Conservation (phyloP, 106 monocot genomes). For the Allium cepa region DNA sequence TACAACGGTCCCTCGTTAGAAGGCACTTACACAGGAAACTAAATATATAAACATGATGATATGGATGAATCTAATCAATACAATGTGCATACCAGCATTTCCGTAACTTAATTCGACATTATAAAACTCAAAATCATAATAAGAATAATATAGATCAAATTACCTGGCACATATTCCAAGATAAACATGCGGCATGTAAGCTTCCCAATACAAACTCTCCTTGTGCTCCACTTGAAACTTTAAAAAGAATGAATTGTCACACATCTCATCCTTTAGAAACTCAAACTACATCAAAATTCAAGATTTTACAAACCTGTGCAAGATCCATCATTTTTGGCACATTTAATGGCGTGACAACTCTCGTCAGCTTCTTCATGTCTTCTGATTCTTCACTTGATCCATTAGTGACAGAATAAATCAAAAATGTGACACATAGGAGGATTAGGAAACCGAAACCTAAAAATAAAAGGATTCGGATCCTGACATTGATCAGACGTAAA, state of each 20-base stretch:
- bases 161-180: slow-evolving; percentile 93
- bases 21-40: too few relatives aligned
- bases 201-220: slow-evolving; percentile 96
- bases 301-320: slow-evolving; percentile 43
- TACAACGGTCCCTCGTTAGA: too few relatives aligned
- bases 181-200: slow-evolving; percentile 84
- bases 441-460: slow-evolving; percentile 21
- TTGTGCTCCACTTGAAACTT: slow-evolving; percentile 93
- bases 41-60: too few relatives aligned
- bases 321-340: slow-evolving; percentile 93
- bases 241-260: too few relatives aligned
- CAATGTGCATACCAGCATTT: too few relatives aligned
- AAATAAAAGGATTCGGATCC: slow-evolving; percentile 19
- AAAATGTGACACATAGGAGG: slow-evolving; percentile 10
- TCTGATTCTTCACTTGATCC: slow-evolving; percentile 10
- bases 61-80: too few relatives aligned
- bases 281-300: background rate
- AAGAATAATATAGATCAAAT: too few relatives aligned
- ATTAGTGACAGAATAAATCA: slow-evolving; percentile 11
- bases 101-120: too few relatives aligned
- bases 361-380: slow-evolving; percentile 20
- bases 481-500: slow-evolving; percentile 30
- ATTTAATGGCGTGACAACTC: slow-evolving; percentile 53
- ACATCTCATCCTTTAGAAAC: too few relatives aligned
- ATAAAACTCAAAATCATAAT: too few relatives aligned